Evolutionary conservation across 1,139 yeast species (phyloP).

Genomic region (Geotrichum bryndzae): DNA sequence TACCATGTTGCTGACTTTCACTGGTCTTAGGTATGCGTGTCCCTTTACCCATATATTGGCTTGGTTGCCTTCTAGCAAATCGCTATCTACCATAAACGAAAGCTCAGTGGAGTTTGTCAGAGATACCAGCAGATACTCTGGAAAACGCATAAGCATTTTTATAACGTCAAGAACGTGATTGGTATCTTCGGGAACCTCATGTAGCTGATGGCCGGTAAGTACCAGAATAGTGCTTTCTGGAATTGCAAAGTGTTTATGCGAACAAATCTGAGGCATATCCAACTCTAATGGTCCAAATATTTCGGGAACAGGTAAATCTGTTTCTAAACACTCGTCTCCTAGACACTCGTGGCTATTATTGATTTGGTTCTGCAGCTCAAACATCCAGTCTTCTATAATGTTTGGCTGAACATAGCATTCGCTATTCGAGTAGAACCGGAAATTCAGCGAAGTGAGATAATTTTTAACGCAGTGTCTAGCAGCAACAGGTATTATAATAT

Average conservation of each 20-base stretch:
- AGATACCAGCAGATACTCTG: background rate
- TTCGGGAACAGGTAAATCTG: background rate
- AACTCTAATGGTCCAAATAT: background rate
- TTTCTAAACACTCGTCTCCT: background rate
- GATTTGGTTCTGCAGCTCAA: background rate
- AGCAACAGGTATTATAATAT: background rate
- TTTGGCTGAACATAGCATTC: background rate
- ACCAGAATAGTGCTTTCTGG: background rate
- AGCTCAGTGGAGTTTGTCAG: background rate
- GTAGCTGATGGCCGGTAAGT: background rate
- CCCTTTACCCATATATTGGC: background rate
- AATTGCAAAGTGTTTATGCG: background rate
- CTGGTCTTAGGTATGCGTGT: background rate
- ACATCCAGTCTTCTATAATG: background rate
- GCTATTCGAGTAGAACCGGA: background rate
- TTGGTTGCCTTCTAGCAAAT: background rate
- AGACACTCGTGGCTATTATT: background rate
- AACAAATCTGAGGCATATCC: background rate
- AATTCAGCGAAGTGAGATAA: background rate
- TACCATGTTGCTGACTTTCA: background rate
- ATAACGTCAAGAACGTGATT: background rate
- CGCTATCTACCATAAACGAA: background rate
- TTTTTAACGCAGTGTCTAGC: background rate
- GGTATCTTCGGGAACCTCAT: background rate
- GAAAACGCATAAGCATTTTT: background rate